Base-by-base conservation (phyloP, 495 filamentous ascomycete species). In the Polyplosphaeria fusca region DNA sequence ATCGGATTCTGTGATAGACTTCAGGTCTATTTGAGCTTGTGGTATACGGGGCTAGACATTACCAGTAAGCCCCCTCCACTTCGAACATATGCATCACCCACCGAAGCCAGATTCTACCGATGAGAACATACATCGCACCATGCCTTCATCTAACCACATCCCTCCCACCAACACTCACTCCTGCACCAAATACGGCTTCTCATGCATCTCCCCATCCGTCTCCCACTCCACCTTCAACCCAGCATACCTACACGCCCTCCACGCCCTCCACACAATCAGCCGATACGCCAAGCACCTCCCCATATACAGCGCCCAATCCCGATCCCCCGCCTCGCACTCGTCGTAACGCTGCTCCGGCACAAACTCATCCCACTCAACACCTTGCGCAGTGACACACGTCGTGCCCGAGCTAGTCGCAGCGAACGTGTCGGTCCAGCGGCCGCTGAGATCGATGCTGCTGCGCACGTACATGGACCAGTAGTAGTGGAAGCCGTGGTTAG, bases 381-480 rank as follows among this genome's bases (percentile, higher is more conserved):
- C 44, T 14, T 24, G 11, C 1, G 13, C 2, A 2, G 28, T 28
- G 13, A 20, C 1, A 14, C 2, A 5, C 2, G 44, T 48, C 12
- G 22, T 25, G 2, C 13, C 28, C 9, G 39, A 42, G 13, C 5
- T 18, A 0, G 25, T 5, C 16, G 16, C 28, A 4, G 53, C 44
- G 24, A 37, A 56, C 1, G 26, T 27, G 3, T 56, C 30, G 14
- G 23, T 5, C 53, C 53, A 56, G n/a, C 27, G 39, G 19, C 53
- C 53, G 2, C 18, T 40, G 25, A 56, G 41, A 25, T 41, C 28
- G 13, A 48, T 48, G 32, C 14, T 12, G 4, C 43, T 40, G 14
- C 16, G 5, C 13, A 48, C 53, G 32, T 48, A 48, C 22, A 19
- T 28, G 1, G 13, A 2, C 30, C 19, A 56, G 2, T n/a, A 1